Evolutionary conservation across 2,329 filamentous ascomycete genomes (phyloP).

Genomic region (Diaporthe capsici): DNA sequence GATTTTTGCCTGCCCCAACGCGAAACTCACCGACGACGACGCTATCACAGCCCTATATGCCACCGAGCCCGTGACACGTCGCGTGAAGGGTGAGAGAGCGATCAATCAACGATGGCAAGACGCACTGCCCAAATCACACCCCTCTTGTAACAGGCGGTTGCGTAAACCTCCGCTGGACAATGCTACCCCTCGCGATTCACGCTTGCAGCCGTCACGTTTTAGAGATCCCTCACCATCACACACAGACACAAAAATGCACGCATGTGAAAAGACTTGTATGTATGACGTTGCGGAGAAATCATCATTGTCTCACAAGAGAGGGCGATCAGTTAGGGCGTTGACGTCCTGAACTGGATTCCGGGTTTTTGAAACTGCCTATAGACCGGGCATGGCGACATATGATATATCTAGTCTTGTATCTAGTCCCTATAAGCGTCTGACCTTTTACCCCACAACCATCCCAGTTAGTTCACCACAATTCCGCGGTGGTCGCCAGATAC

Average conservation of each 20-base stretch:
- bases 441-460: conserved; percentile 16
- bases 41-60: not conserved
- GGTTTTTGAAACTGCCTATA: conserved; percentile 23
- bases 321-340: conserved; percentile 3
- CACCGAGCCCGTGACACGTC: not conserved
- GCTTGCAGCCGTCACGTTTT: conserved; percentile 2
- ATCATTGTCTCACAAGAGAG: not conserved
- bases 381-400: conserved; percentile 24
- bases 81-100: not conserved
- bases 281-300: not conserved
- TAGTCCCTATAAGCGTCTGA: not conserved
- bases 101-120: not conserved
- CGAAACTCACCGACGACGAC: conserved; percentile 17
- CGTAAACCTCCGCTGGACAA: not conserved
- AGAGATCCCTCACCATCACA: not conserved
- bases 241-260: no score
- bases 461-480: not conserved
- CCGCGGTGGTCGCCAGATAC: not conserved
- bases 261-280: not conserved
- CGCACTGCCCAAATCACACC: not conserved
- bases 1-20: not conserved
- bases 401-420: not conserved
- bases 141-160: not conserved
- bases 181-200: conserved; percentile 7
- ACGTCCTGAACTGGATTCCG: conserved; percentile 14